phyloP scores from a whole-genome alignment of 805 yeast genomes.

The Spencermartinsiella europaea region DNA sequence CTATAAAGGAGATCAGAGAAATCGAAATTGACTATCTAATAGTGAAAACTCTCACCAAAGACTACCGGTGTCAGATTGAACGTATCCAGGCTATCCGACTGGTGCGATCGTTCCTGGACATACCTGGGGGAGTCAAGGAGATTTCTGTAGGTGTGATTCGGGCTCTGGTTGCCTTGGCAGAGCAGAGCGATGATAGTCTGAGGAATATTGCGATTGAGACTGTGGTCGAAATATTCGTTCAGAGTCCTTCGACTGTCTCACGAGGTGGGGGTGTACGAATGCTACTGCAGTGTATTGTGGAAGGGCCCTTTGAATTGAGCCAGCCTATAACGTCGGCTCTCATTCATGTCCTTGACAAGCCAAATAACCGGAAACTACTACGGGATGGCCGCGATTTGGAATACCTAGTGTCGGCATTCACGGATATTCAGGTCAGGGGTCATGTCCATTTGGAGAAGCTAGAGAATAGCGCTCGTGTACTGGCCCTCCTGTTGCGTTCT shows the following conservation, averaged over 20 bases:
- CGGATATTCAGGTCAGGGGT: constrained; percentile 50
- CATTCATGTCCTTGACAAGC: constrained; percentile 51
- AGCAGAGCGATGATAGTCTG: constrained; percentile 47
- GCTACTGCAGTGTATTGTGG: constrained; percentile 45
- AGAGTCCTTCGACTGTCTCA: constrained; percentile 40
- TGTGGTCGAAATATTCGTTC: constrained; percentile 44
- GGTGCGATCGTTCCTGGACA: constrained; percentile 54
- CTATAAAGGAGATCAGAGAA: constrained; percentile 49
- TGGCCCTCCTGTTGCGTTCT: constrained; percentile 57
- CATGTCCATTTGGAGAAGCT: constrained; percentile 50
- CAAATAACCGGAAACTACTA: constrained; percentile 48
- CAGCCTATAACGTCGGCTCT: constrained; percentile 44
- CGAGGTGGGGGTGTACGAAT: constrained; percentile 43
- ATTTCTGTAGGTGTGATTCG: constrained; percentile 60
- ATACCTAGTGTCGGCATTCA: constrained; percentile 61
- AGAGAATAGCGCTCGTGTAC: constrained; percentile 53
- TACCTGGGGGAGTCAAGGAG: constrained; percentile 47
- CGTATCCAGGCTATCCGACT: constrained; percentile 73
- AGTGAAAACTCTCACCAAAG: constrained; percentile 59
- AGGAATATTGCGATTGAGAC: constrained; percentile 49
- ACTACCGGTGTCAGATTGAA: constrained; percentile 51
- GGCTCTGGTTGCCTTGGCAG: constrained; percentile 60
- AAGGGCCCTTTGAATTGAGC: constrained; percentile 47
- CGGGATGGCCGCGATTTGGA: constrained; percentile 60
- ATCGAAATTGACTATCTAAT: constrained; percentile 58